Base-by-base conservation (phyloP, 1,284 basidiomycete species). In the Ustilago bromivora region DNA sequence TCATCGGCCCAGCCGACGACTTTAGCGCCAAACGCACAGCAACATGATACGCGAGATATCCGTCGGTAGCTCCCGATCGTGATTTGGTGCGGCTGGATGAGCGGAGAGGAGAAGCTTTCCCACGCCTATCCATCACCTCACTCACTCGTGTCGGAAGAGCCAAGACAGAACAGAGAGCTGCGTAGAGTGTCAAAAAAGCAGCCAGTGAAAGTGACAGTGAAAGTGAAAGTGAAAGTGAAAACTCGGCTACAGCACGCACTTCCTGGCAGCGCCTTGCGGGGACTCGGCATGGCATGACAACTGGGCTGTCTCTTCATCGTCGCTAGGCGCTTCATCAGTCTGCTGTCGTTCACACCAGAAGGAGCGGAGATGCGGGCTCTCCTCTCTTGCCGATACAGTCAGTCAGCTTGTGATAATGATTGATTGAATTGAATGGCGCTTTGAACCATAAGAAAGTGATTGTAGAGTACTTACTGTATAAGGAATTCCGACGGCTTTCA, bases 31-130 rank as follows among this genome's bases (percentile, higher is more conserved):
- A 46, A 9, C 43, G 6, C n/a, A 41, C 23, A 51, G 49, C 49
- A 31, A 31, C 49, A 23, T 13, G 36, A 57, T 40, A 43, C 31
- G 15, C 4, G 43, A 19, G 38, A 41, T 57, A 57, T 57, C 36
- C 55, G 55, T 57, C 36, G 55, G 55, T 32, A 41, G 6, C 38
- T 31, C 12, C 49, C 49, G 31, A 51, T 51, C 55, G 55, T 28
- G 40, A 57, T 43, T 28, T 28, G 23, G 23, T 28, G 23, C 38
- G 36, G 28, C 19, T 57, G 23, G 23, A 12, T 41, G 36, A 43
- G 32, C 15, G 19, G 35, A 31, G 19, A 41, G 55, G 53, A 32
- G 19, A 19, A 19, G n/a, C 35, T 32, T 38, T 38, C 12, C 36
- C 53, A 55, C 53, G 35, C 34, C 53, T 55, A 55, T 55, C 31